Percentiles rank a stretch among this genome's conserved stretches.
phyloP scores from a whole-genome alignment of 139 green algal species.

The Eudorina sp. region DNA sequence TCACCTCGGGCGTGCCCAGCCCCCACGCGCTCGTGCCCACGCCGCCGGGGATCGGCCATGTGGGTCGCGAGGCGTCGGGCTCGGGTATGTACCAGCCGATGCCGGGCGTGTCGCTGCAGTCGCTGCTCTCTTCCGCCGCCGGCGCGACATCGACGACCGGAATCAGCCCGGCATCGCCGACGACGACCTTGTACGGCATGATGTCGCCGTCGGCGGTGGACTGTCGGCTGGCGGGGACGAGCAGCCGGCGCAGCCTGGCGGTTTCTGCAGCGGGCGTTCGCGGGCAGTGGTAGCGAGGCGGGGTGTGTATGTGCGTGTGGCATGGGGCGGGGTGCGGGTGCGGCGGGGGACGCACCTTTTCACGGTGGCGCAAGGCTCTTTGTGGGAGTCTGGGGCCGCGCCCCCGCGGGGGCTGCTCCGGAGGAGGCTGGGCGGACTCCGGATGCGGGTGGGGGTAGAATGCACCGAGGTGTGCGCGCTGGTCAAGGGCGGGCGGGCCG shows the following conservation, averaged over 20 bases:
- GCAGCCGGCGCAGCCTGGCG: background rate
- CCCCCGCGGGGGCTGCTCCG: too few species aligned
- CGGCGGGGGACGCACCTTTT: too few species aligned
- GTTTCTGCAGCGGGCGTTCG: background rate
- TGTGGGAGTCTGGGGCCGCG: too few species aligned
- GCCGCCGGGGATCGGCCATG: background rate
- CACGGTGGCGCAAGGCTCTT: too few species aligned
- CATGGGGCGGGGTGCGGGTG: too few species aligned
- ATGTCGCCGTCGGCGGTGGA: background rate
- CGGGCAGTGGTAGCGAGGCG: background rate
- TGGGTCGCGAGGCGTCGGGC: background rate
- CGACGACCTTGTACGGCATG: background rate
- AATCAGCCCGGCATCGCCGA: background rate
- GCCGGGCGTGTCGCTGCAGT: background rate
- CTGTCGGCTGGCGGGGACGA: background rate
- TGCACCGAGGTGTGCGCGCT: too few species aligned
- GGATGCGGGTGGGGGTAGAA: too few species aligned
- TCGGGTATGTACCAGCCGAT: background rate
- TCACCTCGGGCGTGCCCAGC: background rate
- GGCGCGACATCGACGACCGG: background rate
- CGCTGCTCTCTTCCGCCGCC: background rate
- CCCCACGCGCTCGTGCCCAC: background rate
- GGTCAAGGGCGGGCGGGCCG: too few species aligned
- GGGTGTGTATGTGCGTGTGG: too few species aligned
- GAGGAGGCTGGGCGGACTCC: too few species aligned